Percentiles rank a stretch among this genome's conserved stretches.
phyloP scores from a whole-genome alignment of 768 basidiomycete species.

The Leccinum subtestaceum region DNA sequence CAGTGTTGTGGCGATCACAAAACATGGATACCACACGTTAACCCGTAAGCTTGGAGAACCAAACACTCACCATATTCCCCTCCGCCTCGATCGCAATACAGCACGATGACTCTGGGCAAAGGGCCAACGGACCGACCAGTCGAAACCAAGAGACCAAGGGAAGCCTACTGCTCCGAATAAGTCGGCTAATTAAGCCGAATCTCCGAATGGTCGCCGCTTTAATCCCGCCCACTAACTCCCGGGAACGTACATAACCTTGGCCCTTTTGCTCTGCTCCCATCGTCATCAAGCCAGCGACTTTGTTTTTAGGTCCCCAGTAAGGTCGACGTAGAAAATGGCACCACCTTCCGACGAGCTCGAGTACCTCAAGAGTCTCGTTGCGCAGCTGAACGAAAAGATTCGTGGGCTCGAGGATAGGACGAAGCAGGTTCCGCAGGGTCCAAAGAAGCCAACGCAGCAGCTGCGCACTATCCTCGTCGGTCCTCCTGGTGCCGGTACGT shows the following conservation, averaged over 20 bases:
- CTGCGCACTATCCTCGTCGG: slow-evolving; percentile 91
- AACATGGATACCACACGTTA: neutral
- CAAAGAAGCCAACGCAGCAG: slow-evolving; percentile 70
- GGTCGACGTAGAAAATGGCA: slow-evolving; percentile 44
- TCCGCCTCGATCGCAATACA: neutral
- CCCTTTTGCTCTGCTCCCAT: neutral
- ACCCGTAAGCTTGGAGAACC: neutral
- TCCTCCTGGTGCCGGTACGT: slow-evolving; percentile 93
- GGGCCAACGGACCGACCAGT: neutral
- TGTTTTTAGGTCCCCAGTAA: neutral
- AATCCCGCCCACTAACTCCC: slow-evolving; percentile 13
- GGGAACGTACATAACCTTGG: slow-evolving; percentile 1
- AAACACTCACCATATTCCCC: neutral
- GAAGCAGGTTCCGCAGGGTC: slow-evolving; percentile 41
- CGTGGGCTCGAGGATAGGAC: slow-evolving; percentile 66
- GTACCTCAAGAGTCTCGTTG: slow-evolving; percentile 90
- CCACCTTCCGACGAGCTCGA: slow-evolving; percentile 72
- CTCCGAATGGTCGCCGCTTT: slow-evolving; percentile 24
- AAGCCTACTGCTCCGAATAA: neutral
- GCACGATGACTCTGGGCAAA: neutral
- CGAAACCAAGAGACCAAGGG: neutral
- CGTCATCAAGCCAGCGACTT: neutral
- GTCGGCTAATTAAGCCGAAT: neutral
- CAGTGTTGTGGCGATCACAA: neutral
- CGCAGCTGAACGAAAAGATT: slow-evolving; percentile 91